Evolutionary conservation across 768 basidiomycete genomes (phyloP), one percentile per base, ranked within the genome.

Genomic region (Lentinula raphanica): DNA sequence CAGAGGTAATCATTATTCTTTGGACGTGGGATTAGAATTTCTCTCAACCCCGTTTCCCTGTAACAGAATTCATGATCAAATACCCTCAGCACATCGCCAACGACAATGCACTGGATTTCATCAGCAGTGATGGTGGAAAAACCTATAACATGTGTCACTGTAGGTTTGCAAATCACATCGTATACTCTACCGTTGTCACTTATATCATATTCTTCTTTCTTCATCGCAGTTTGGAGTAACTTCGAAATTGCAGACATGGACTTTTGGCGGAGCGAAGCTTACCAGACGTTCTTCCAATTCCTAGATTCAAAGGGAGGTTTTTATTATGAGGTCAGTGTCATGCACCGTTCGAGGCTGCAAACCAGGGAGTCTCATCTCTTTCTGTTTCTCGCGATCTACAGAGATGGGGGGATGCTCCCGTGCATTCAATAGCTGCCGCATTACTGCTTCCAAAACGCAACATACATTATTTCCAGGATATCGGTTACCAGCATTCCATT

Each of bases 61-160:
- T 5, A 1, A 6, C 13, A 86, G 84, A 82, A 21, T 87, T 87
- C 71, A 79, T 78, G 53, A 68, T 73, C 54, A 55, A 68, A 15
- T 72, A 87, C 63, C 85, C 85, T 0, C 73, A 88, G 60, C 76
- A 81, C 65, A 65, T 88, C 40, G 74, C 81, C 0, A 67, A 81
- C 60, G 78, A 82, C 55, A 90, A 90, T 68, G 74, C 84, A 0
- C 73, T 87, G 66, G 69, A 74, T 5, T 88, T 85, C 72, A 69
- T 88, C 69, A 71, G 67, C 25, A 59, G 66, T 19, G 66, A 75
- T 61, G 68, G 67, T 5, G 90, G 88, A 13, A 75, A 82, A 44
- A 79, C 78, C 0, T 91, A 90, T 63, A 91, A 90, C 64, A 72
- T 80, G 42, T 92, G 88, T 63, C 86, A 89, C 62, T 88, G 85